phyloP scores from a whole-genome alignment of 352 stramenopile genomes.

The Pythium sp. region DNA sequence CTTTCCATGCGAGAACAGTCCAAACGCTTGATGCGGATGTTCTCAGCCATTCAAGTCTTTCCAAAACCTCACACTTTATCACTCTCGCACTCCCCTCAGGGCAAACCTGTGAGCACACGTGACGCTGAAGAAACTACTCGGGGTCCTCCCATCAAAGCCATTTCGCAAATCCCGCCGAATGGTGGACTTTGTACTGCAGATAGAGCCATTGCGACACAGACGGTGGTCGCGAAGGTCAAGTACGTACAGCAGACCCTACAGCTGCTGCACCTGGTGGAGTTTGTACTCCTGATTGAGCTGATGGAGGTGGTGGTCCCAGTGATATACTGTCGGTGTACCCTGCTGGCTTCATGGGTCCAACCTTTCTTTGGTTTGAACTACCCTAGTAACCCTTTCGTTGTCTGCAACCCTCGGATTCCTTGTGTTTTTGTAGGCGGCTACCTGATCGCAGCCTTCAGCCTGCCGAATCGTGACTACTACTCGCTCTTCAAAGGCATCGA shows the following conservation, averaged over 20 bases:
- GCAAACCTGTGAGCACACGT: no score
- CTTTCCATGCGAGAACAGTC: not conserved
- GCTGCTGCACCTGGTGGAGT: conserved; percentile 23
- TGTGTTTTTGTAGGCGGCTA: not conserved
- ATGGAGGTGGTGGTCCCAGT: conserved; percentile 20
- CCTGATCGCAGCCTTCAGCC: conserved; percentile 16
- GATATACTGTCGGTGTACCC: conserved; percentile 15
- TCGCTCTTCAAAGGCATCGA: conserved; percentile 14
- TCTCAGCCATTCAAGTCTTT: no score
- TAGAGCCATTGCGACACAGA: not conserved
- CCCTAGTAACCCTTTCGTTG: no score
- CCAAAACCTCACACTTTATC: no score
- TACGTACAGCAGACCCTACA: conserved; percentile 18
- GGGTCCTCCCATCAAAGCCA: no score
- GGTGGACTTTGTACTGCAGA: no score
- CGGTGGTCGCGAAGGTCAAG: not conserved
- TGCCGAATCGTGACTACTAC: conserved; percentile 27
- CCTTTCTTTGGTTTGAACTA: no score
- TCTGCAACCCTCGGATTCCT: not conserved
- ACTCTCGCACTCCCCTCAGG: no score
- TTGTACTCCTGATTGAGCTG: conserved; percentile 25
- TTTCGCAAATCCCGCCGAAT: no score
- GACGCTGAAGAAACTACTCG: no score
- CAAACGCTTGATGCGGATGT: no score
- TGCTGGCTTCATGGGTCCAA: not conserved